Evolutionary conservation across 257 asterid species (phyloP), one percentile per base, ranked within the genome.

Genomic region (Mitragyna speciosa): DNA sequence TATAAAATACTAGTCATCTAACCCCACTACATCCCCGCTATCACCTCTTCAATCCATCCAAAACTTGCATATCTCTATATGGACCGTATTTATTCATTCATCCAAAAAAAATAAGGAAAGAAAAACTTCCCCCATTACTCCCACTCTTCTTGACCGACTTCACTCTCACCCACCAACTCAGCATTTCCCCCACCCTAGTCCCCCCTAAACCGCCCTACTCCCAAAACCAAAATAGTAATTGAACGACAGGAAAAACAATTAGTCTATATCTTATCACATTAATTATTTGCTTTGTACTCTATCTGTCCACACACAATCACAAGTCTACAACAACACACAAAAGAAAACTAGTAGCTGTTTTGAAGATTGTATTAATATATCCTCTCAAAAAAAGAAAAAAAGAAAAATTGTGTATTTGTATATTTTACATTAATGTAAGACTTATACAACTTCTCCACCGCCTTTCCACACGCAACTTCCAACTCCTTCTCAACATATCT

Each of bases 391-490:
- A 36, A 36, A 36, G 4, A 36, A 36, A 1, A 36, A 36, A 36
- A 36, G 4, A 4, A 36, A 36, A 36, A 36, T 36, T 36, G 41
- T 36, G 3, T 14, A 51, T 51, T 16, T 51, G 4, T 11, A 2
- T 7, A 4, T 54, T 1, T 1, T 54, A 36, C 2, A 36, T 36
- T 31, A 20, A 4, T 4, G 48, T 41, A 41, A 76, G 26, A 17
- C 56, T 58, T 78, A 6, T 81, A 74, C 81, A 81, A 84, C 81
- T 80, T 76, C 81, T 70, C 75, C 91, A 92, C 97, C 89, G 92
- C 87, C 95, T 82, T 81, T 85, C 89, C 95, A 74, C 89, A 92
- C 95, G 95, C 92, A 85, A 92, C 95, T 79, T 82, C 96, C 90
- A 84, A 82, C 89, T 71, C 82, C 82, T 78, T 30, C 48, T 31